phyloP scores from a whole-genome alignment of 331 rosid species.

The Quercus phellos region DNA sequence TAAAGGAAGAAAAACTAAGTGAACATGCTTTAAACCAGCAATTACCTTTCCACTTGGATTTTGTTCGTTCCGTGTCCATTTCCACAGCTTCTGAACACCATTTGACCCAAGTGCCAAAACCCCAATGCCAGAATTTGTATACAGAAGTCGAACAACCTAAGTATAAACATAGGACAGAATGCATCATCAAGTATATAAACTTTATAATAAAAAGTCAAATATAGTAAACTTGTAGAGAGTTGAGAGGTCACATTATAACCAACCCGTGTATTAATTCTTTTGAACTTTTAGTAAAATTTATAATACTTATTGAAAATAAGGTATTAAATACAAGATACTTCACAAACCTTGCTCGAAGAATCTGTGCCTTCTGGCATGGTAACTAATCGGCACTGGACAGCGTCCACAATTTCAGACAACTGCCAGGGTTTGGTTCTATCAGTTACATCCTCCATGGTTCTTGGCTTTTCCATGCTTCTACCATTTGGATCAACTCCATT shows the following conservation, averaged over 20 bases:
- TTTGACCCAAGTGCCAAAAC: slow-evolving; percentile 86
- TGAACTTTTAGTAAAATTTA: too few relatives aligned
- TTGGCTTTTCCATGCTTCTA: slow-evolving; percentile 59
- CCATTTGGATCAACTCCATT: slow-evolving; percentile 57
- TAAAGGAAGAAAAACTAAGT: neutral
- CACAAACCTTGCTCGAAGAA: slow-evolving; percentile 71
- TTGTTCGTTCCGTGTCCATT: slow-evolving; percentile 72
- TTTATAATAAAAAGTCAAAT: slow-evolving; percentile 1
- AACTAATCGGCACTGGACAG: slow-evolving; percentile 67
- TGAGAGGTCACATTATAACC: too few relatives aligned
- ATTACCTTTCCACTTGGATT: slow-evolving; percentile 70
- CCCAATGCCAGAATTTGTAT: slow-evolving; percentile 71
- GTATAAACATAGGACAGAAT: slow-evolving; percentile 8
- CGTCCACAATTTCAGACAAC: slow-evolving; percentile 70
- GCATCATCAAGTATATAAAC: slow-evolving; percentile 12
- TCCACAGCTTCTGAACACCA: slow-evolving; percentile 87
- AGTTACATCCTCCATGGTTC: slow-evolving; percentile 48
- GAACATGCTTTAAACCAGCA: neutral
- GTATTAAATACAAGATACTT: slow-evolving; percentile 6
- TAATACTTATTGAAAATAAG: too few relatives aligned
- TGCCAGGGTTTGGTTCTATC: slow-evolving; percentile 77
- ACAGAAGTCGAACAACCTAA: slow-evolving; percentile 76
- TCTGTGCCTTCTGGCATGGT: slow-evolving; percentile 75
- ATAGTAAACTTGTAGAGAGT: too few relatives aligned
- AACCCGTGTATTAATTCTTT: too few relatives aligned